Percentiles rank a stretch among this genome's conserved stretches.
Evolutionary conservation across 2,329 filamentous ascomycete genomes (phyloP).

Genomic region (Neocucurbitaria cava): DNA sequence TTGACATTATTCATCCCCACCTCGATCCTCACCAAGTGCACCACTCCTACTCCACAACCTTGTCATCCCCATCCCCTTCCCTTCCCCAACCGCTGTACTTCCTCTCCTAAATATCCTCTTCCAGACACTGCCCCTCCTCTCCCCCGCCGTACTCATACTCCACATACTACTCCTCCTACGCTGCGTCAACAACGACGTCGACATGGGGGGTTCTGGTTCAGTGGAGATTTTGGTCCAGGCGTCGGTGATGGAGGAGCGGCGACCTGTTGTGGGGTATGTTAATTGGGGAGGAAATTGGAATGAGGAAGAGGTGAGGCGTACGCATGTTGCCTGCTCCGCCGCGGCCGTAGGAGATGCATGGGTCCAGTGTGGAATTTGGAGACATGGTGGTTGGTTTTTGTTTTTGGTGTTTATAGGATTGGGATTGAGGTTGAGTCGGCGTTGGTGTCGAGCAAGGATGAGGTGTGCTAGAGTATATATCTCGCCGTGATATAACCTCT

Average conservation of each 20-base stretch:
- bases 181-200: not conserved
- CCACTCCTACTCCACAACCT: not conserved
- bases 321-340: slow-evolving; percentile 22
- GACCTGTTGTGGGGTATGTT: slow-evolving; percentile 3
- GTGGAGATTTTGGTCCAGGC: slow-evolving; percentile 12
- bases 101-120: not conserved
- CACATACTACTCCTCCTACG: slow-evolving; percentile 3
- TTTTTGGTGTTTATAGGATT: not conserved
- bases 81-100: not conserved
- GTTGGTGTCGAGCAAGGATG: too few relatives aligned
- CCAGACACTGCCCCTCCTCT: not conserved
- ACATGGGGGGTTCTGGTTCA: not conserved
- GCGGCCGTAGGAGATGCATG: slow-evolving; percentile 16
- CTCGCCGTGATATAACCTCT: not conserved
- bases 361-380: not conserved
- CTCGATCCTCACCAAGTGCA: not conserved
- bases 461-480: not conserved
- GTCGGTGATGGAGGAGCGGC: slow-evolving; percentile 14
- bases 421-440: too few relatives aligned
- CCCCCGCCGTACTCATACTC: not conserved
- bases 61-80: not conserved
- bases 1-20: not conserved
- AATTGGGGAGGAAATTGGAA: not conserved
- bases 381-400: slow-evolving; percentile 4
- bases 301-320: not conserved